Base-by-base conservation (phyloP, 1,284 basidiomycete species). In the Cutaneotrichosporon daszewskae region DNA sequence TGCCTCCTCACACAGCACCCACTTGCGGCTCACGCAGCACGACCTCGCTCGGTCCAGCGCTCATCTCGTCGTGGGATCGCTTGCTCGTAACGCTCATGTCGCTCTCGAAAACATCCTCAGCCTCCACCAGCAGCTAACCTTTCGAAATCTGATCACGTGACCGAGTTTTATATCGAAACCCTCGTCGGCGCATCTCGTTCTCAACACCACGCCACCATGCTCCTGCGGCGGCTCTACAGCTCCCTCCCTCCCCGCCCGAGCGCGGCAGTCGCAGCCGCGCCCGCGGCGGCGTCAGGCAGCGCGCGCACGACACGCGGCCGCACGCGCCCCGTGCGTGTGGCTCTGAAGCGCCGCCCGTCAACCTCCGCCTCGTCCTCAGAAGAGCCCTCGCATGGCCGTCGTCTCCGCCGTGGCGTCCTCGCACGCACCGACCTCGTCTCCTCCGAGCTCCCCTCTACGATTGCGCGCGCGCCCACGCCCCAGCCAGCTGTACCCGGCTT, bases 1-100 rank as follows among this genome's bases (percentile, higher is more conserved):
- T 25, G 11, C 4, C 8, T 6, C 3, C 4, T 1, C 9, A 16
- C 8, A 12, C 12, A 6, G 2, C 16, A 47, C 57, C 35, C 36
- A 62, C 62, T 47, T 66, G 63, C 10, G 63, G 63, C 25, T 59
- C 56, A 34, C 55, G 51, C 14, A 66, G 51, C 20, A 64, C 37
- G 4, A 43, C 43, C 26, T 56, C 45, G 19, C 43, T 42, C 9
- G 45, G 29, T 1, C 36, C 40, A 5, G 57, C 45, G 13, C 38
- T 50, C 43, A 49, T 53, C 18, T 47, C 40, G 18, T 62, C 59
- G 52, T 57, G 57, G 12, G 57, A 31, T 43, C 64, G 45, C 49
- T 66, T 66, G 29, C 58, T 45, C 60, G 63, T 64, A 24, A n/a
- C n/a, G n/a, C n/a, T n/a, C n/a, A n/a, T n/a, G 29, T 24, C 20